Base-by-base conservation (phyloP, 2,329 filamentous ascomycete species). In the Westerdykella sp. region DNA sequence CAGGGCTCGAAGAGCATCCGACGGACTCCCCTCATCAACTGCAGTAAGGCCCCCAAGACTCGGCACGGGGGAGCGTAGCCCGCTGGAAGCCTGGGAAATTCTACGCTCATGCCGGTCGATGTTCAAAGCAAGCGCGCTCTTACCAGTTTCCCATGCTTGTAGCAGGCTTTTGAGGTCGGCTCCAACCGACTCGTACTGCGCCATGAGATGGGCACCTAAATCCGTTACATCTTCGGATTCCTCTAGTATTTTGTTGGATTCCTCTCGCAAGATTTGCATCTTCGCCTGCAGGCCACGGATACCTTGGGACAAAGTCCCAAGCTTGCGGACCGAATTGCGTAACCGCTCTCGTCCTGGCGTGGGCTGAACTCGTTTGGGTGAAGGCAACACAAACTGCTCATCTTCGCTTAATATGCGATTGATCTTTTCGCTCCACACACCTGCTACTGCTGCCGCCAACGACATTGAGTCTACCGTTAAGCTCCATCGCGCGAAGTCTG, bases 171-270 rank as follows among this genome's bases (percentile, higher is more conserved):
- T 84, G 36, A 98, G 75, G 59, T 98, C 93, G 21, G 83, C 76
- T 2, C 93, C 93, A 50, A 98, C 94, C 4, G 89, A 91, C 44
- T 98, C 93, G 66, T 97, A 98, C 59, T 97, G 93, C 16, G 82
- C 71, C 76, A 95, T 83, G 32, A 97, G 75, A 49, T 81, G 83
- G 1, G 83, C 78, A 0, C 86, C 87, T 13, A 95, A 77, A 52
- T 95, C 86, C 4, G 81, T 80, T 5, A 74, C 64, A 48, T 87
- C 80, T 31, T 73, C 70, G 1, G 85, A 81, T 54, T 84, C 81
- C 57, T 95, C 86, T 22, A 95, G 69, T 35, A 81, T 81, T 47
- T 80, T 80, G 59, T 87, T 87, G 0, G 89, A 94, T 65, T 96
- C 89, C 65, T 98, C 93, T 39, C 88, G 82, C 42, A 97, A 71